Evolutionary conservation across 2,329 filamentous ascomycete species (phyloP).

Genomic region (Calonectria naviculata): DNA sequence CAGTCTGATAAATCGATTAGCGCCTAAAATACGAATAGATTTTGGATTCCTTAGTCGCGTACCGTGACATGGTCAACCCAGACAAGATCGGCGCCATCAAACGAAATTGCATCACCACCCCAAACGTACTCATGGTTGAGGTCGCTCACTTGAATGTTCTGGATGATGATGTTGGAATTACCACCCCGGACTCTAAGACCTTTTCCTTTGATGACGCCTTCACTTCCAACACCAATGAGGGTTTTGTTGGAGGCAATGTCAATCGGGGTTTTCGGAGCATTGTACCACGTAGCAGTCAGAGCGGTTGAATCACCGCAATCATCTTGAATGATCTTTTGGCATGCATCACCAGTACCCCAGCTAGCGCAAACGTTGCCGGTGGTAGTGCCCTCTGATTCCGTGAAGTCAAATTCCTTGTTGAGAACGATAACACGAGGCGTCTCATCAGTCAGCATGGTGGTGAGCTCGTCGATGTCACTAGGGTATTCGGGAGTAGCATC

Average conservation of each 20-base stretch:
- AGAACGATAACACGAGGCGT: constrained; percentile 49
- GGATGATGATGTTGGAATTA: constrained; percentile 46
- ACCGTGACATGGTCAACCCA: constrained; percentile 34
- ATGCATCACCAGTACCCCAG: constrained; percentile 31
- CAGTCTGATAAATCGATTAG: constrained; percentile 16
- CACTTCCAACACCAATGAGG: constrained; percentile 50
- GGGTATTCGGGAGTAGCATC: constrained; percentile 25
- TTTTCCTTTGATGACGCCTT: constrained; percentile 53
- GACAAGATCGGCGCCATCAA: constrained; percentile 26
- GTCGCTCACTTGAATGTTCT: constrained; percentile 32
- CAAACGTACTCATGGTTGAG: constrained; percentile 33
- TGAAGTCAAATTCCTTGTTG: constrained; percentile 44
- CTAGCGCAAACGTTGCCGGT: constrained; percentile 29
- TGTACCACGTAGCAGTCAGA: constrained; percentile 13
- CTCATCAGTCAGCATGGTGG: constrained; percentile 28
- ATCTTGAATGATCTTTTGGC: constrained; percentile 39
- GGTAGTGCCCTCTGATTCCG: constrained; percentile 37
- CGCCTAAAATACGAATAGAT: rapidly evolving
- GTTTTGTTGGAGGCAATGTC: constrained; percentile 50
- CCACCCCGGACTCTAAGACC: constrained; percentile 48
- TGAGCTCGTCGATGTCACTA: constrained; percentile 26
- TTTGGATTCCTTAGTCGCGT: background rate
- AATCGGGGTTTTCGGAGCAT: background rate
- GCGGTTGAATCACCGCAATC: constrained; percentile 18
- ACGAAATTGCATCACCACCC: constrained; percentile 31